These are phyloP conservation scores for Acacia acuminata DNA, from an alignment of 306 rosid genomes.

Conservation along the genomic window DNA sequence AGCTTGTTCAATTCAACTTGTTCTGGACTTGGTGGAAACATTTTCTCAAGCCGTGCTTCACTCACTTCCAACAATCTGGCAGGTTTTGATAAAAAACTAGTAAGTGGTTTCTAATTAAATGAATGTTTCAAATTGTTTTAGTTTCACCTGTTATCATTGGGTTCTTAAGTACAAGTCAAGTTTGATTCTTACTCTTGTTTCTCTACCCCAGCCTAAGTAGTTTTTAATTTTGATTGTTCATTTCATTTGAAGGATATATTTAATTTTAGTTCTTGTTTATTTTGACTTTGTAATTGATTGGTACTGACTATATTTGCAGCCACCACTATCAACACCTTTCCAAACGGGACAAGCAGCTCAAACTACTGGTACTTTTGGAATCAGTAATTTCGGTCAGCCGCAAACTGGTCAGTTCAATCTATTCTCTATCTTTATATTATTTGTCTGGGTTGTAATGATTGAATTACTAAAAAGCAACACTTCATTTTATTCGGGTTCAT, in stretches of 20 bases:
- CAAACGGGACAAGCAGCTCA: slow-evolving; percentile 59
- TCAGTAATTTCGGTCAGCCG: slow-evolving; percentile 57
- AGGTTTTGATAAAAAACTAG: slow-evolving; percentile 63
- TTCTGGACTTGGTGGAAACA: slow-evolving; percentile 53
- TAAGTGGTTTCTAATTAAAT: slow-evolving; percentile 40
- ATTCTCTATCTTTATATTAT: not conserved
- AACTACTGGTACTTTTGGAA: slow-evolving; percentile 45
- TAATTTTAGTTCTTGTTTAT: slow-evolving; percentile 10
- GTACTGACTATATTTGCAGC: slow-evolving; percentile 40
- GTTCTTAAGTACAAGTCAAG: not conserved
- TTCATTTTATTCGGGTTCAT: no score
- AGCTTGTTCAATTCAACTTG: slow-evolving; percentile 56
- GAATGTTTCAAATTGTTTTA: not conserved
- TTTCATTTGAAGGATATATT: not conserved
- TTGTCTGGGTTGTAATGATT: slow-evolving; percentile 18
- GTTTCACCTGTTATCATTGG: not conserved
- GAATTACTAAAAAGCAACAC: slow-evolving; percentile 19
- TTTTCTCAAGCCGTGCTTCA: slow-evolving; percentile 56
- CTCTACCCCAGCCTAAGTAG: not conserved
- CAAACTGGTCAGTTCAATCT: slow-evolving; percentile 64
- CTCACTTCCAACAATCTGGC: slow-evolving; percentile 50
- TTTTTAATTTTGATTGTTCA: not conserved
- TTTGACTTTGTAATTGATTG: slow-evolving; percentile 7
- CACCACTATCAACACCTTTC: slow-evolving; percentile 58
- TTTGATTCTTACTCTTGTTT: not conserved